Evolutionary conservation across 2,329 filamentous ascomycete species (phyloP), one percentile per base, ranked within the genome.

Genomic region (Talaromyces albobiverticillius): DNA sequence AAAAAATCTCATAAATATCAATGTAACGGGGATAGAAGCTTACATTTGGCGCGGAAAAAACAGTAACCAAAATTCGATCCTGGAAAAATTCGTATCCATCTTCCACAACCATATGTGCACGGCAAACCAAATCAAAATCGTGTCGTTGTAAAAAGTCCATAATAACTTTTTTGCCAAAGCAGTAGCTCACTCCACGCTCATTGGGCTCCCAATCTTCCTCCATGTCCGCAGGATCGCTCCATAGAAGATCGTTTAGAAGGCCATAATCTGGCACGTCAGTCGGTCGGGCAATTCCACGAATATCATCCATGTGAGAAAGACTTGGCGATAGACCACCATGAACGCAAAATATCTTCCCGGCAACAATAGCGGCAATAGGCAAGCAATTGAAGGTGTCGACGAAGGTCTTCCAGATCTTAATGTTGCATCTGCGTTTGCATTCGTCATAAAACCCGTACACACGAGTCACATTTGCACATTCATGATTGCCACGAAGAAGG

Each of bases 41-140:
- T 79, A 95, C 91, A 67, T 99, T 99, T 23, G 94, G 94, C 47
- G 94, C 94, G 59, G 91, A 96, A 71, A 99, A 99, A 1, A 99
- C 93, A 2, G 94, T 99, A 43, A 99, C 94, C 56, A 99, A 74
- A 43, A 96, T 88, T 55, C 94, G 83, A 70, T 99, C 94, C 58
- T 89, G 95, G 72, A 97, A 99, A 73, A 99, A 99, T 67, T 99
- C 94, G 73, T 99, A 99, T 10, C 94, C 94, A 69, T 99, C 94
- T 72, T 99, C 94, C 20, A 99, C 94, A 50, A 99, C 94, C 94
- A 97, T 97, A 75, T 99, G 94, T 46, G 94, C 94, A 61, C 94
- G 87, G 70, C 94, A 99, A 50, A 99, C 93, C 48, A 99, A 78
- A 71, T 99, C 94, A 69, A 99, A 97, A 73, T 99, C 94, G 69